Evolutionary conservation across 768 basidiomycete species (phyloP).

Genomic region (Mycena latifolia): DNA sequence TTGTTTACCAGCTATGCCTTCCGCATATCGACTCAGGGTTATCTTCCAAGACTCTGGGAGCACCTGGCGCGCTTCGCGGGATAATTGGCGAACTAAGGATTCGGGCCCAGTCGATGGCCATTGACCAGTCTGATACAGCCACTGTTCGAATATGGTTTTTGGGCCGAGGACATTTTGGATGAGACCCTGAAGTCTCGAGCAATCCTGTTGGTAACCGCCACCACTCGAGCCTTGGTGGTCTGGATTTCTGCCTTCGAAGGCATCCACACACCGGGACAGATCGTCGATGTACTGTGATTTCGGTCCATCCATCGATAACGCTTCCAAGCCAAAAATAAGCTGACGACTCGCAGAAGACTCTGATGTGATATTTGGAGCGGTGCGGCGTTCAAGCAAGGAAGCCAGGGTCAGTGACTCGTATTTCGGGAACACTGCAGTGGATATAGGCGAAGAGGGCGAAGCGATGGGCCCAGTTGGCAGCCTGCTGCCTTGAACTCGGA

Average conservation of each 20-base stretch:
- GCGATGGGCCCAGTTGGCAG: not conserved
- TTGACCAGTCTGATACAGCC: slow-evolving; percentile 10
- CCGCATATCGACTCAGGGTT: slow-evolving; percentile 2
- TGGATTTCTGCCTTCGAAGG: slow-evolving; percentile 3
- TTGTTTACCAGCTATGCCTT: slow-evolving; percentile 3
- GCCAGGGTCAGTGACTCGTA: not conserved
- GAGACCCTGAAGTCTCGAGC: too few species aligned
- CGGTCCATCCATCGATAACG: slow-evolving; percentile 1
- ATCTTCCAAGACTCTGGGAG: slow-evolving; percentile 7
- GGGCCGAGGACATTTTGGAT: not conserved
- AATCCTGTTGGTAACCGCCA: too few species aligned
- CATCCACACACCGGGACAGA: slow-evolving; percentile 8
- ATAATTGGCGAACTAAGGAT: slow-evolving; percentile 11
- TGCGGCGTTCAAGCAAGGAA: slow-evolving; percentile 2
- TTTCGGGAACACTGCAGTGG: not conserved
- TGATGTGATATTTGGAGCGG: not conserved
- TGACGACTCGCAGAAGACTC: not conserved
- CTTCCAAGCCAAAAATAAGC: slow-evolving; percentile 2
- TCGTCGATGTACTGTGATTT: slow-evolving; percentile 10
- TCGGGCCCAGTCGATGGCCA: slow-evolving; percentile 18
- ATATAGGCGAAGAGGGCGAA: not conserved
- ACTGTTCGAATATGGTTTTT: not conserved
- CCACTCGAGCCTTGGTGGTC: not conserved
- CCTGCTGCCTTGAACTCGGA: not conserved
- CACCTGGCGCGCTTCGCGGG: slow-evolving; percentile 2